A percentile compares a stretch with the other conserved stretches of the same genome.
phyloP scores from a whole-genome alignment of 805 yeast species.

The Saccharomycopsis capsularis region DNA sequence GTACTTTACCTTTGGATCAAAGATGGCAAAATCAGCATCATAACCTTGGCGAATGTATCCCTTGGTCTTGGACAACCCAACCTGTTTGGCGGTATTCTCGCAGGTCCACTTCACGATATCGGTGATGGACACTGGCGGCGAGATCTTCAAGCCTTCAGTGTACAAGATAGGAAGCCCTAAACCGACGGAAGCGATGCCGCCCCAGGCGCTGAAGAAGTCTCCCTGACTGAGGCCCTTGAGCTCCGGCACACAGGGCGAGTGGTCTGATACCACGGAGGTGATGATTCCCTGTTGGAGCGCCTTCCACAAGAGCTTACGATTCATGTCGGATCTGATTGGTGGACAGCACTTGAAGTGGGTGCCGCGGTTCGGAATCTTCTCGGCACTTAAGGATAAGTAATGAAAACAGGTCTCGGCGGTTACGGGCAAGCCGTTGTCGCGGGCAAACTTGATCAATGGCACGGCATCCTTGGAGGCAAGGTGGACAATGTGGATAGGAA shows the following conservation, averaged over 20 bases:
- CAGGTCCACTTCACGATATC: slow-evolving; percentile 79
- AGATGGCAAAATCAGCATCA: slow-evolving; percentile 85
- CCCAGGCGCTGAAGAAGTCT: slow-evolving; percentile 92
- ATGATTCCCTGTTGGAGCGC: slow-evolving; percentile 62
- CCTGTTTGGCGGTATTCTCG: slow-evolving; percentile 77
- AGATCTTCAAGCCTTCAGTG: slow-evolving; percentile 58
- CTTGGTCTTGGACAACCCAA: slow-evolving; percentile 65
- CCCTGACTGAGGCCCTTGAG: slow-evolving; percentile 76
- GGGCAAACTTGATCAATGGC: slow-evolving; percentile 64
- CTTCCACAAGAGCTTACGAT: slow-evolving; percentile 68
- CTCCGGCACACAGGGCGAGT: slow-evolving; percentile 93
- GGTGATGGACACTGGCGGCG: slow-evolving; percentile 37
- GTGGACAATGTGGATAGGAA: slow-evolving; percentile 83
- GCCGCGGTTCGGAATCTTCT: slow-evolving; percentile 64
- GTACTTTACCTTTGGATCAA: slow-evolving; percentile 55
- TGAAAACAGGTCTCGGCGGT: slow-evolving; percentile 95
- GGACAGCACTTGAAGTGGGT: slow-evolving; percentile 94
- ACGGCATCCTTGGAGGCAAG: slow-evolving; percentile 80
- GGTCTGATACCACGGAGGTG: slow-evolving; percentile 87
- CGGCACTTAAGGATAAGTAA: slow-evolving; percentile 72
- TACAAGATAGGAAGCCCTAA: slow-evolving; percentile 76
- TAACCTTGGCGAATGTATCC: slow-evolving; percentile 67
- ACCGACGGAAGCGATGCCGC: slow-evolving; percentile 91
- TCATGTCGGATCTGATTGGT: slow-evolving; percentile 74
- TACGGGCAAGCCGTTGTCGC: slow-evolving; percentile 46